Evolutionary conservation across 768 basidiomycete species (phyloP), one percentile per base, ranked within the genome.

Genomic region (Neoboletus magnificus): DNA sequence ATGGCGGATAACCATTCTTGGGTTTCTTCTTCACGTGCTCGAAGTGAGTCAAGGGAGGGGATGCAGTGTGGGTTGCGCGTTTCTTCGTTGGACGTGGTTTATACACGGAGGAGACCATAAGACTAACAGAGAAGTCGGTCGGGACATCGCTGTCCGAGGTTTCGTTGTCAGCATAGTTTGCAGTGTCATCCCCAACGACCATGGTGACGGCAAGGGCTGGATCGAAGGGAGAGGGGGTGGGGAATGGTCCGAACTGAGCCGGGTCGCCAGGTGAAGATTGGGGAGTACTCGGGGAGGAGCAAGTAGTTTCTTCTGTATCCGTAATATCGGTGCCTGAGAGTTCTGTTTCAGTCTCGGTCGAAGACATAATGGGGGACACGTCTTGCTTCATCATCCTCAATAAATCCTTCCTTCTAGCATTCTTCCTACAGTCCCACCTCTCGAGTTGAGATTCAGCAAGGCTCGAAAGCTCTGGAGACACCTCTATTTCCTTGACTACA

Each of bases 401-500:
- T 44, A 68, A 56, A 66, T 67, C 70, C 50, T 62, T 70, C 67
- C 70, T 73, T 66, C 70, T 73, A 46, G 64, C 53, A 52, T 73
- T 71, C 62, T 69, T 73, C 59, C 71, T 71, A 49, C 73, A 70
- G 30, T 73, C 72, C 76, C 75, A 76, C 35, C 50, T 59, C 53
- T 62, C 68, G 2, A 63, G 46, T 18, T 65, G 70, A n/a, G 62
- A 62, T 54, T 74, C 74, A 1, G 68, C 71, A n/a, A 73, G 45
- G 16, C 59, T 65, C 7, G 66, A 69, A 62, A 86, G 73, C 12
- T 74, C 77, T 0, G 78, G 79, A 1, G 86, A 86, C 0, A 93
- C 84, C 62, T 89, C 87, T 29, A 96, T 84, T 66, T 94, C 91
- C 73, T 91, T 92, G 16, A 94, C 87, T 29, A 97, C 84, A 46